Conservation (phyloP, 2,329 filamentous ascomycete genomes). For the Ceratocystis eucalypticola region DNA sequence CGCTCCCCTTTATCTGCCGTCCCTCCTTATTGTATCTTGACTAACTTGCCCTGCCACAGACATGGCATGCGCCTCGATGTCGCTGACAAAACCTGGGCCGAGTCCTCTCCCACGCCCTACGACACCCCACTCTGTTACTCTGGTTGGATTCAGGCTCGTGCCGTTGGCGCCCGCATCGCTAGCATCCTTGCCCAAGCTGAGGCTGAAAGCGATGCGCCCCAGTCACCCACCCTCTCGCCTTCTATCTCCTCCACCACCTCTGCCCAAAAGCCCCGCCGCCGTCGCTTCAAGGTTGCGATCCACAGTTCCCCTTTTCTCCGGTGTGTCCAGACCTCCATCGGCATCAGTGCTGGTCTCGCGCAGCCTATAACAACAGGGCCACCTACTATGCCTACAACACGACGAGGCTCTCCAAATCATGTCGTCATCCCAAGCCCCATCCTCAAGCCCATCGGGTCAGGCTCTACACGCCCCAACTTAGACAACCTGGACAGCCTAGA, state of each 20-base stretch:
- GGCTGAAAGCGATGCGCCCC: constrained; percentile 29
- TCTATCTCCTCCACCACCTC: constrained; percentile 9
- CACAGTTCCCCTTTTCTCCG: constrained; percentile 89
- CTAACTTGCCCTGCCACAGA: constrained; percentile 31
- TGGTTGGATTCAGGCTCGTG: constrained; percentile 77
- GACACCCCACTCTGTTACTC: constrained; percentile 90
- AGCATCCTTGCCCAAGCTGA: constrained; percentile 48
- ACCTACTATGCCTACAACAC: constrained; percentile 19
- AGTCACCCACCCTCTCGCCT: constrained; percentile 16
- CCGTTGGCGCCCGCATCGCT: constrained; percentile 72
- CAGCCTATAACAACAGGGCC: constrained; percentile 37
- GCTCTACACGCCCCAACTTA: neutral
- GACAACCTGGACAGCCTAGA: neutral
- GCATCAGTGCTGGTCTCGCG: constrained; percentile 50
- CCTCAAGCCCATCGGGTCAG: constrained; percentile 18
- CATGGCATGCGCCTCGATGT: constrained; percentile 91
- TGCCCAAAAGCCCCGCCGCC: constrained; percentile 27
- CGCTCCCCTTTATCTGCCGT: neutral
- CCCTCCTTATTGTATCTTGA: neutral
- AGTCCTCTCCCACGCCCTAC: constrained; percentile 85
- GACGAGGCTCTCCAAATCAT: constrained; percentile 7
- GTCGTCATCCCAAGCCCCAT: constrained; percentile 18
- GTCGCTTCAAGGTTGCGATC: constrained; percentile 65
- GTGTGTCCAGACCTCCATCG: constrained; percentile 54
- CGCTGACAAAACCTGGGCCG: constrained; percentile 88